Evolutionary conservation across 208 protist genomes (phyloP), one percentile per base, ranked within the genome.

Genomic region (Tritrichomonas musculus): DNA sequence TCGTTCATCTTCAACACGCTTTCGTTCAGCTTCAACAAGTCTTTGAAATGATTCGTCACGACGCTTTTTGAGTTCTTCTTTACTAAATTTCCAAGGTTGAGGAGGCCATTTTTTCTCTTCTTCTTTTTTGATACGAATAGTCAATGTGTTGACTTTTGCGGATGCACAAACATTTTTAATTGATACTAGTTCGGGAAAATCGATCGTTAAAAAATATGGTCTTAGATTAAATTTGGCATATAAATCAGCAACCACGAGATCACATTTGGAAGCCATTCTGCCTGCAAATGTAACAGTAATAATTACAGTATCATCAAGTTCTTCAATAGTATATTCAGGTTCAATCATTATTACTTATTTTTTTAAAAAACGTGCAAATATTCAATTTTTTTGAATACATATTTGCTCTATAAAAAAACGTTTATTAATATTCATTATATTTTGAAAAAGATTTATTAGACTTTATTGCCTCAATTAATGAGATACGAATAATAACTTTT

Each of bases 171-270:
- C 47, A 39, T 88, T 88, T 33, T 44, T 88, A 11, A 57, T 20
- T 39, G 77, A 88, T 39, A 88, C 77, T 27, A 57, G 25, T 50
- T 88, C 77, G 25, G 77, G 77, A 30, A 88, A 88, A 50, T 88
- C 47, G 30, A 88, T 60, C 25, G 57, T 88, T 30, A 88, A 57
- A 88, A 88, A 88, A 57, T 88, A 88, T 50, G 77, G 77, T 39
- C 25, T 13, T 39, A 88, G 47, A 50, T 88, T 88, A 47, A 88
- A 88, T 88, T 88, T 88, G 4, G 77, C 77, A 47, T 88, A 88
- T 33, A 88, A 39, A 88, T 88, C 77, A 39, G 77, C 47, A 57
- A 88, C 77, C n/a, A 88, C 77, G 17, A 88, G 44, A 88, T 88
- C 77, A 39, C 77, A 88, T 36, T 88, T 88, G 4, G 77, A 47